Percentiles rank a stretch among this genome's conserved stretches.
Conservation (phyloP, 208 protist species). For the Herpetomonas samuelpessoai region DNA sequence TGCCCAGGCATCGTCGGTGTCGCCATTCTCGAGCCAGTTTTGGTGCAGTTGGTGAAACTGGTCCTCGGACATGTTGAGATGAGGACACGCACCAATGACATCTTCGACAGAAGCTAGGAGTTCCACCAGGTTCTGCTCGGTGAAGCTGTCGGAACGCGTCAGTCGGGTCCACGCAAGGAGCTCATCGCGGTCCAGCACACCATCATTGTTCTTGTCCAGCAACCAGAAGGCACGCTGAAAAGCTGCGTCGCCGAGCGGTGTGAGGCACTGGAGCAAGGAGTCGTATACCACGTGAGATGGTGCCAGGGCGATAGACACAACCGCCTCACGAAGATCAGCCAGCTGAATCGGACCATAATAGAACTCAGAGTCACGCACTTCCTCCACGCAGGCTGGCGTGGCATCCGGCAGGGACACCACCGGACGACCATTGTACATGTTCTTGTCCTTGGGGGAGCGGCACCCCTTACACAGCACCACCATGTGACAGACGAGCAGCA, state of each 20-base stretch:
- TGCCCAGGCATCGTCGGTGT: conserved; percentile 61
- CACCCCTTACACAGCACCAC: conserved; percentile 68
- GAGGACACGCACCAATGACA: conserved; percentile 10
- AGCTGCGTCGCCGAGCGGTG: conserved; percentile 45
- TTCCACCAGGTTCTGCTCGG: conserved; percentile 26
- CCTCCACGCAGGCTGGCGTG: conserved; percentile 30
- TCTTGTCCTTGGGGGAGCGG: conserved; percentile 17
- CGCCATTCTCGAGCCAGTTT: conserved; percentile 32
- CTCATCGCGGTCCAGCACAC: conserved; percentile 53
- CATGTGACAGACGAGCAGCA: conserved; percentile 54
- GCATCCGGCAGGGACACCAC: conserved; percentile 50
- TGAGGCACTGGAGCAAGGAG: conserved; percentile 35
- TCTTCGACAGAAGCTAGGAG: conserved; percentile 25
- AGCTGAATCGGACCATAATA: conserved; percentile 59
- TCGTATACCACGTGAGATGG: conserved; percentile 83
- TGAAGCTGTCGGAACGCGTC: conserved; percentile 30
- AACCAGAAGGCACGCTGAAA: conserved; percentile 82
- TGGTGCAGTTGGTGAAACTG: conserved; percentile 41
- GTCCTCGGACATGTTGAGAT: conserved; percentile 5
- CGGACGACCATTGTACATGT: conserved; percentile 46
- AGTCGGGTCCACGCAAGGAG: conserved; percentile 59
- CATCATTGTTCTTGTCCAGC: conserved; percentile 74
- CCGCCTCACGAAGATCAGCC: conserved; percentile 25
- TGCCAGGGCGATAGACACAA: conserved; percentile 43
- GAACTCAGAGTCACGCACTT: conserved; percentile 45